Evolutionary conservation across 2,329 filamentous ascomycete species (phyloP), one percentile per base, ranked within the genome.

Genomic region (Alternaria brassicae): DNA sequence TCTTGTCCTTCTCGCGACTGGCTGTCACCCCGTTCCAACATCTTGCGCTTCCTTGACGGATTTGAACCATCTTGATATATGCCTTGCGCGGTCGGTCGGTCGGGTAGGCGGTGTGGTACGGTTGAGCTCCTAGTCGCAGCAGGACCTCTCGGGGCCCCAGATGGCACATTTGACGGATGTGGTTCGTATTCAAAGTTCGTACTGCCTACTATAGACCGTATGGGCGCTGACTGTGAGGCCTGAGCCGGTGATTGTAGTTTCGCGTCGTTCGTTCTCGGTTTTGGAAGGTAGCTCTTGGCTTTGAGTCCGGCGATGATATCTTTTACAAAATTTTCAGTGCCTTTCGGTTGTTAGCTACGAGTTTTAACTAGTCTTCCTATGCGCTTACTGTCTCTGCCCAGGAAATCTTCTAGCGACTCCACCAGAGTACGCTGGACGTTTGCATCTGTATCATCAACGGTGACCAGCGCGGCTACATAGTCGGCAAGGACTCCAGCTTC

Each of bases 401-500:
- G 78, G 73, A 94, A 94, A 72, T 93, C 91, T 2, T 86, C 85
- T 39, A 94, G 87, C 75, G 92, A 89, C 53, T 86, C 83, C 72
- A 91, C 83, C 76, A 90, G 92, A 51, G 90, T 85, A 68, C 84
- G 81, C 70, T 87, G 85, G 53, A 93, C 88, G 19, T 85, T 82
- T n/a, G 84, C 82, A 39, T 84, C 80, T 50, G 87, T 83, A 61
- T 89, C 89, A 65, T 69, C 61, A 61, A 90, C 88, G 54, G 86
- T 86, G 44, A 94, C 80, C 19, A 95, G 84, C 6, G 90, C 91
- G 61, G 93, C 83, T n/a, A 94, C 89, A 74, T 93, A 95, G 69
- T 95, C 91, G 45, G 91, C 91, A 3, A 95, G 87, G 5, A 94
- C 90, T 71, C 93, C 91, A 30, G 89, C 86, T 74, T 95, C 91